Evolutionary conservation across 2,329 filamentous ascomycete genomes (phyloP).

Genomic region (Aureobasidium sp.): DNA sequence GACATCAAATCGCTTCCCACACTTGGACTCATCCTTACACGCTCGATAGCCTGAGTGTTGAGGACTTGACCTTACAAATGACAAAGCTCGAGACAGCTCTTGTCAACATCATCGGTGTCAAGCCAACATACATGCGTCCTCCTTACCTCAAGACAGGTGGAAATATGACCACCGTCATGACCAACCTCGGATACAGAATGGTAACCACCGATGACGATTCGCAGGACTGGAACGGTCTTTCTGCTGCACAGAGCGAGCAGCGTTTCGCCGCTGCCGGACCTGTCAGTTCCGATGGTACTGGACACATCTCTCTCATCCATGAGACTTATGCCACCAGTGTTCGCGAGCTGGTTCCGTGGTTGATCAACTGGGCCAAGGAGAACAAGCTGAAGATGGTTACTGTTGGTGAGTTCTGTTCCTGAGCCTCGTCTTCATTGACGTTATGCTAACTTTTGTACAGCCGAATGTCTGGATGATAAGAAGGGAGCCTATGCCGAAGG

Average conservation of each 20-base stretch:
- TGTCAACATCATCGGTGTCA: conserved; percentile 10
- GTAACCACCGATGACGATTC: conserved; percentile 6
- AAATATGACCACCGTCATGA: conserved; percentile 1
- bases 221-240: conserved; percentile 4
- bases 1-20: conserved; percentile 10
- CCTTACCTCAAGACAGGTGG: conserved; percentile 8
- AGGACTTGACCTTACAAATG: conserved; percentile 4
- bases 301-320: conserved; percentile 1
- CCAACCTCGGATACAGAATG: conserved; percentile 9
- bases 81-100: conserved; percentile 1
- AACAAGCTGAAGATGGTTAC: conserved; percentile 10
- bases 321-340: neutral
- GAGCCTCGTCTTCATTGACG: too few relatives aligned
- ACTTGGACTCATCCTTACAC: conserved; percentile 8
- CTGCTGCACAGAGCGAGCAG: neutral
- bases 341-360: neutral
- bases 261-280: neutral
- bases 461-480: too few relatives aligned
- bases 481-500: too few relatives aligned
- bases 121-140: conserved; percentile 12
- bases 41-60: neutral
- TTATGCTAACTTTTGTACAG: too few relatives aligned
- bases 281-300: neutral
- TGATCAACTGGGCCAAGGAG: conserved; percentile 10
- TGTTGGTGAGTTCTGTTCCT: neutral